Percentiles rank a stretch among this genome's conserved stretches.
Evolutionary conservation across 371 early-diverging fungal genomes (phyloP).

Genomic region (Thermomucor indicae-seudaticae): DNA sequence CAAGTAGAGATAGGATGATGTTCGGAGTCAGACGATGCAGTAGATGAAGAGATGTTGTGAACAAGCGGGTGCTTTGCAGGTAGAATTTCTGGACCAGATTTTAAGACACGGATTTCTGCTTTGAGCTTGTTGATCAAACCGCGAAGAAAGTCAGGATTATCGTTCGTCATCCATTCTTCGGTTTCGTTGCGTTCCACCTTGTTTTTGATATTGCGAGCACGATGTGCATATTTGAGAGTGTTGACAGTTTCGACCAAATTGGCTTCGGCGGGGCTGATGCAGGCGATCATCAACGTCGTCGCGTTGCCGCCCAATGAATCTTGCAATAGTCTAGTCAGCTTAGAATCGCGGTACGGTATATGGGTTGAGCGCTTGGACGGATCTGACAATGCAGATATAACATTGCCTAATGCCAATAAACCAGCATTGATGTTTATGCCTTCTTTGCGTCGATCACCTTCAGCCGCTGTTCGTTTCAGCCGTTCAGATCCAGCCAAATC

Average conservation of each 20-base stretch:
- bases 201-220: constrained; percentile 87
- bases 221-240: constrained; percentile 90
- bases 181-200: constrained; percentile 67
- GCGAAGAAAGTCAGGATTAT: constrained; percentile 54
- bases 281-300: constrained; percentile 93
- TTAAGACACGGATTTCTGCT: constrained; percentile 45
- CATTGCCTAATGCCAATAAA: constrained; percentile 97
- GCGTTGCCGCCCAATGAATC: constrained; percentile 95
- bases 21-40: not conserved
- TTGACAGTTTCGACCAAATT: constrained; percentile 90
- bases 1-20: constrained; percentile 8
- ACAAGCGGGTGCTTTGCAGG: constrained; percentile 14
- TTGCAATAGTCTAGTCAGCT: constrained; percentile 95
- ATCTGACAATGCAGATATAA: constrained; percentile 96
- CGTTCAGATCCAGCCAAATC: constrained; percentile 99
- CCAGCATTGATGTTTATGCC: constrained; percentile 98
- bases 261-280: constrained; percentile 77
- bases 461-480: constrained; percentile 91
- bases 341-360: constrained; percentile 98
- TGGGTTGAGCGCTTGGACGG: constrained; percentile 56
- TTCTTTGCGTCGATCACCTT: constrained; percentile 94
- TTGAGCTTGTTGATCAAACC: constrained; percentile 54
- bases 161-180: constrained; percentile 59
- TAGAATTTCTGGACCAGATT: constrained; percentile 6
- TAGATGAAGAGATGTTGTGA: constrained; percentile 15